phyloP scores from a whole-genome alignment of 2,329 filamentous ascomycete species.

The Bretziella fagacearum region DNA sequence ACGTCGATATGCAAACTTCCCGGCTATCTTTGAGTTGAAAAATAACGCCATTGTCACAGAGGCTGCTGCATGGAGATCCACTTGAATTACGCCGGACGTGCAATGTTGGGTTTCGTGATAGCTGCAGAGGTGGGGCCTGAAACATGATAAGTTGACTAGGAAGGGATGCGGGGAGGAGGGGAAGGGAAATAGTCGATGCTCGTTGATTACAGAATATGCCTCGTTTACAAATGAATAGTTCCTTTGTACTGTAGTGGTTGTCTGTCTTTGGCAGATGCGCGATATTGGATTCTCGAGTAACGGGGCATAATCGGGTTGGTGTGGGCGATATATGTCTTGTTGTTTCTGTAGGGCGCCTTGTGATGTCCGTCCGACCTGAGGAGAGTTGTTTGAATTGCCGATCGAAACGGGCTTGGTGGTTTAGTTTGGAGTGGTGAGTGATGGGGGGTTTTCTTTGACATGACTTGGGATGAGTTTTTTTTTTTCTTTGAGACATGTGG shows the following conservation, averaged over 20 bases:
- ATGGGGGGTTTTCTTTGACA: not conserved
- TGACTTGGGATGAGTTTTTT: not conserved
- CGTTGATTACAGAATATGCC: too few relatives aligned
- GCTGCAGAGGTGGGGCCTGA: constrained; percentile 8
- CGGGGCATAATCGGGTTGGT: too few relatives aligned
- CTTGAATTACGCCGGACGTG: constrained; percentile 1
- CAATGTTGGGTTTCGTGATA: constrained; percentile 6
- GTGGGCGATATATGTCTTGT: too few relatives aligned
- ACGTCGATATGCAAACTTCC: constrained; percentile 1
- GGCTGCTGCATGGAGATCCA: not conserved
- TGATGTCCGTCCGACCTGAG: not conserved
- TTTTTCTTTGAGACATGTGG: too few relatives aligned
- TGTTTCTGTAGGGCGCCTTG: not conserved
- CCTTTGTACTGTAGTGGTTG: too few relatives aligned
- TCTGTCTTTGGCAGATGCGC: too few relatives aligned
- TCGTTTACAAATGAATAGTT: too few relatives aligned
- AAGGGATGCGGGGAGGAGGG: not conserved
- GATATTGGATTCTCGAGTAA: too few relatives aligned
- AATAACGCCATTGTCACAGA: constrained; percentile 2
- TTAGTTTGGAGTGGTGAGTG: not conserved
- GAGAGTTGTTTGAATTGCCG: not conserved
- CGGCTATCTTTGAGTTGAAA: not conserved
- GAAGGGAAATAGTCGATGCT: not conserved
- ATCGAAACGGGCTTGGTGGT: not conserved
- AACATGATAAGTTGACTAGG: not conserved